A percentile compares a stretch with the other conserved stretches of the same genome.
phyloP scores from a whole-genome alignment of 2,329 filamentous ascomycete species.

The Alternaria sp. region DNA sequence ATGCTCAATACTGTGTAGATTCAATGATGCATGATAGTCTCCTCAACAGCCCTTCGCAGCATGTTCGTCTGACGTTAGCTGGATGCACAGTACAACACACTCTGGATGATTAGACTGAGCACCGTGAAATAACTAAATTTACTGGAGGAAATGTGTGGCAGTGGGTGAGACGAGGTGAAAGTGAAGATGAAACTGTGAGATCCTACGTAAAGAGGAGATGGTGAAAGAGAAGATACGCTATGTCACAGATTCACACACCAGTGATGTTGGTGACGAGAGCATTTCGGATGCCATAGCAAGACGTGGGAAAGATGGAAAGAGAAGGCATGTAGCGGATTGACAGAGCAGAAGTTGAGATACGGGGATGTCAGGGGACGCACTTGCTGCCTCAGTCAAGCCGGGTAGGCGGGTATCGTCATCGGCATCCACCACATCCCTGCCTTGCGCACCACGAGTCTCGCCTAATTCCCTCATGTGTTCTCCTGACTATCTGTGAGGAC shows the following conservation, averaged over 20 bases:
- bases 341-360: neutral
- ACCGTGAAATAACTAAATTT: neutral
- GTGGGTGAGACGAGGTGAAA: no score
- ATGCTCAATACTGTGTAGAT: neutral
- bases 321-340: neutral
- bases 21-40: neutral
- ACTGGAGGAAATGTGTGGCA: neutral
- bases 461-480: no score
- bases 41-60: neutral
- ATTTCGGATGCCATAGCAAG: neutral
- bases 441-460: no score
- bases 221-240: neutral
- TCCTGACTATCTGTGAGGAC: neutral
- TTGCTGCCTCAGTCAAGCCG: neutral
- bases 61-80: neutral
- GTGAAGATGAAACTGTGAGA: neutral
- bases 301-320: neutral
- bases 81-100: neutral
- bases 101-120: no score
- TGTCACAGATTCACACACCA: neutral
- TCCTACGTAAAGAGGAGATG: neutral
- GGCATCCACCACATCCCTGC: neutral
- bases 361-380: neutral
- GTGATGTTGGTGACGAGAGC: neutral
- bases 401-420: neutral